Evolutionary conservation across 2,329 filamentous ascomycete genomes (phyloP).

Genomic region (Alternaria brassicicola): DNA sequence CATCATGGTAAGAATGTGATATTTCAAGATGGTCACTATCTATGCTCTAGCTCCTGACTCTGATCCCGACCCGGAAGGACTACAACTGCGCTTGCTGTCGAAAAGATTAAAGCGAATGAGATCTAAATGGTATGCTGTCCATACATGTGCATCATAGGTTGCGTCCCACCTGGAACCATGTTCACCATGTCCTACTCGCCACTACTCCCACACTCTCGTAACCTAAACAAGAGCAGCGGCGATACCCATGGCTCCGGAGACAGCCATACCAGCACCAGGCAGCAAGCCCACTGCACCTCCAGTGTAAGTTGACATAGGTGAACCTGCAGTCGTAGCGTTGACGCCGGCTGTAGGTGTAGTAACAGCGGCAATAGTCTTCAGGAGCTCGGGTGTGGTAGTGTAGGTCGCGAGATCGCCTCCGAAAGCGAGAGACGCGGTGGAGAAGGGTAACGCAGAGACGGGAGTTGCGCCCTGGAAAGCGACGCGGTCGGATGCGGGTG

Average conservation of each 20-base stretch:
- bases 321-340: neutral
- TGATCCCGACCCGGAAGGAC: rapidly evolving
- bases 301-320: constrained; percentile 7
- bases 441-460: constrained; percentile 24
- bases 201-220: too few relatives aligned
- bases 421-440: constrained; percentile 26
- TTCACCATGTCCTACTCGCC: neutral
- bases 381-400: constrained; percentile 31
- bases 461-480: constrained; percentile 30
- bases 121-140: neutral
- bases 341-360: constrained; percentile 13
- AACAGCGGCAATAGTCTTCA: constrained; percentile 33
- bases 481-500: constrained; percentile 24
- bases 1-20: neutral
- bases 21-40: neutral
- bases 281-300: neutral
- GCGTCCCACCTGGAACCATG: neutral
- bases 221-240: constrained; percentile 2
- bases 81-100: neutral
- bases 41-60: neutral
- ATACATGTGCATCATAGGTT: neutral
- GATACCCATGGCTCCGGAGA: constrained; percentile 1
- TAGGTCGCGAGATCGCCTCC: constrained; percentile 28
- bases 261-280: constrained; percentile 1
- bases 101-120: neutral